Percentiles rank a stretch among this genome's conserved stretches.
Conservation (phyloP, 331 rosid genomes). For the Rosa hybrid region DNA sequence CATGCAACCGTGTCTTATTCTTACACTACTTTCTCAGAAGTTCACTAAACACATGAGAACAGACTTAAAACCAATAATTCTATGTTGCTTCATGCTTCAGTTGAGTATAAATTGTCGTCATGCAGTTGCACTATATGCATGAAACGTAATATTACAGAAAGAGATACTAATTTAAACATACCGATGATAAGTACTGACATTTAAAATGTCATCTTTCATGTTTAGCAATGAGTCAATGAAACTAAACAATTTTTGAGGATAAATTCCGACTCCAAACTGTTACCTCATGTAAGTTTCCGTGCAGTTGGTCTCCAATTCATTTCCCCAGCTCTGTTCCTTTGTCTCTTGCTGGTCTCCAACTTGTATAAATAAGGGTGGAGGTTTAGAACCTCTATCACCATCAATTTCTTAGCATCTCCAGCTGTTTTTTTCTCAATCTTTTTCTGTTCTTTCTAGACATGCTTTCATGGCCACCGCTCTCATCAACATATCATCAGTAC, state of each 20-base stretch:
- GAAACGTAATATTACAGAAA: background rate
- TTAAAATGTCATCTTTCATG: background rate
- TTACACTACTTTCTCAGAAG: background rate
- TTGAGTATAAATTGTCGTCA: background rate
- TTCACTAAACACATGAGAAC: background rate
- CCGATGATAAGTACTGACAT: background rate
- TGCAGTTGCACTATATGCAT: too few relatives aligned
- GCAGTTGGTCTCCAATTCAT: background rate
- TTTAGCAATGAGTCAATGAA: background rate
- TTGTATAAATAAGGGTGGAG: background rate
- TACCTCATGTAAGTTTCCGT: background rate
- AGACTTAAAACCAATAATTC: background rate
- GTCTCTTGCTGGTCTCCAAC: background rate
- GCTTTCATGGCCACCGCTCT: background rate
- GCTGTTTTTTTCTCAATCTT: background rate
- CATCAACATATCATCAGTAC: background rate
- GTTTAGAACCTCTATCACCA: background rate
- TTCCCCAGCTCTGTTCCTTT: background rate
- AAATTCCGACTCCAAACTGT: background rate
- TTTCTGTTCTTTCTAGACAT: background rate
- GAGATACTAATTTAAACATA: background rate
- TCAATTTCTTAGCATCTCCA: background rate
- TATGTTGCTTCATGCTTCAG: background rate
- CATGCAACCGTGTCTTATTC: too few relatives aligned
- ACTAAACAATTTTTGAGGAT: too few relatives aligned